These are phyloP conservation scores for Craterostigma plantagineum DNA, from an alignment of 257 asterid species.

Conservation along the genomic window DNA sequence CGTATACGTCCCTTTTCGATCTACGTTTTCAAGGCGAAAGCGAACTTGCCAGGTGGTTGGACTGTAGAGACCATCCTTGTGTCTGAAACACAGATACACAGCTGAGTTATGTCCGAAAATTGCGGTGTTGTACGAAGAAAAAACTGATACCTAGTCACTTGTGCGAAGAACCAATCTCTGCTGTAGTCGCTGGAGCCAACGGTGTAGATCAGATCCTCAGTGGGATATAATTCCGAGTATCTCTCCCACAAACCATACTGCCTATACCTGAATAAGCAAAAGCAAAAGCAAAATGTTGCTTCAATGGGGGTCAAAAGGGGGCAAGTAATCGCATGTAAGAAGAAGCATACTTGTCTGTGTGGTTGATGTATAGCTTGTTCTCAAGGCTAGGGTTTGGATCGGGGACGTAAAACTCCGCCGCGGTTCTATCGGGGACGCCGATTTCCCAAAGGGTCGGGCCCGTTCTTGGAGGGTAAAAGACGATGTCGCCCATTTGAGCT, in stretches of 20 bases:
- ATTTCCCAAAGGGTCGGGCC: conserved; percentile 60
- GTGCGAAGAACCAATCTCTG: conserved; percentile 48
- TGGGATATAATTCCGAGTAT: conserved; percentile 31
- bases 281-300: no score
- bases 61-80: conserved; percentile 6
- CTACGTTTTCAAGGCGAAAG: conserved; percentile 22
- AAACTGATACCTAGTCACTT: conserved; percentile 26
- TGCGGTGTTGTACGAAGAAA: neutral
- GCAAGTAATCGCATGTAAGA: neutral
- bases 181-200: conserved; percentile 25
- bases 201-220: conserved; percentile 23
- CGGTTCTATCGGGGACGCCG: conserved; percentile 44
- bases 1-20: conserved; percentile 17
- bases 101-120: neutral
- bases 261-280: conserved; percentile 20
- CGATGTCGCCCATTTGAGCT: conserved; percentile 12
- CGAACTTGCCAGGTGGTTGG: conserved; percentile 52
- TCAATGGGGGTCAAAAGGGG: neutral
- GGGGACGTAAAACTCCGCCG: conserved; percentile 42
- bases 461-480: conserved; percentile 29
- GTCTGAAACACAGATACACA: no score
- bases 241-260: conserved; percentile 50
- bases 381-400: conserved; percentile 23
- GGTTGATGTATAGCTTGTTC: conserved; percentile 18
- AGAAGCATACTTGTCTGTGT: conserved; percentile 18